Base-by-base conservation (phyloP, 140 eudicot species). In the Stevia rebaudiana region DNA sequence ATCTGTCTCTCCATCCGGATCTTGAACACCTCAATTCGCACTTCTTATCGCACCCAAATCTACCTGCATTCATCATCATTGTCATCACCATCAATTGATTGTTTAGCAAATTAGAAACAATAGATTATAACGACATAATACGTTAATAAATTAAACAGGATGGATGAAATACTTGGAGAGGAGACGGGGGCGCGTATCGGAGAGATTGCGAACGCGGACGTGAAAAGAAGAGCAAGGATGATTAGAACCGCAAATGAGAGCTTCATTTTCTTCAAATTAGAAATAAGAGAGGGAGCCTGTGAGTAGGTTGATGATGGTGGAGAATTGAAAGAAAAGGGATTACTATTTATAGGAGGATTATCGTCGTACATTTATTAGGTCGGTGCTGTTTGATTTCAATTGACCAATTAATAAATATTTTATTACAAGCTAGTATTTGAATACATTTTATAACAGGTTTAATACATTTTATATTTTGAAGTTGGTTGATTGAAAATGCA, bases 21-120 rank as follows among this genome's bases (percentile, higher is more conserved):
- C 64, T 51, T 44, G 71, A 62, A 62, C 80, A 75, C 61, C 75
- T 75, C 37, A 68, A 22, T 16, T 55, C 67, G 52, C 80, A 75
- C 60, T 75, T 75, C 43, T 56, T 69, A 24, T 33, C 9, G 61
- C 80, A 68, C 55, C 89, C 78, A 10, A 72, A 65, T 72, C 15
- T 55, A 36, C 51, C 77, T 72, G 67, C 72, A 72, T 37, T 33
- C 46, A 68, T 68, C 12, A 57, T 17, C 25, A 31, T 18, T 13
- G 10, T 10, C 56, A 50, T 19, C 15, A 28, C 33, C 33, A 4
- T 28, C 33, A 28, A 28, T 28, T 28, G n/a, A 28, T 28, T 28
- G 33, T 28, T 4, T 28, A 28, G 33, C 33, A 28, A 28, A 28
- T 4, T 28, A 28, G 4, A 28, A 28, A 28, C 33, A 28, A 28